These are phyloP conservation scores for Nannochloris sp. DNA, from an alignment of 139 green algal genomes.

Conservation along the genomic window DNA sequence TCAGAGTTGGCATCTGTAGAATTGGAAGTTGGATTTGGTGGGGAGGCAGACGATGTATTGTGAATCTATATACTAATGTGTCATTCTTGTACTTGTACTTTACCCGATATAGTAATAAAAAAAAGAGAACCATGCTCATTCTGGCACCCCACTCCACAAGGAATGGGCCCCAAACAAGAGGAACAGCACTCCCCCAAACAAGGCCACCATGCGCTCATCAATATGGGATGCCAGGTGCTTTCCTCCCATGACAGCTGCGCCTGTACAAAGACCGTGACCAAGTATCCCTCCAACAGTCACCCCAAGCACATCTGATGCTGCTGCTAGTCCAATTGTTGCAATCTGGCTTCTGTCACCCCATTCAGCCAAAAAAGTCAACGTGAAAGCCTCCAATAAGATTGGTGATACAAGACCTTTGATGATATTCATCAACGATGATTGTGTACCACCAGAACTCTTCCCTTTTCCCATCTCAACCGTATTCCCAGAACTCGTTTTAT, in stretches of 20 bases:
- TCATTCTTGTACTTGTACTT: neutral
- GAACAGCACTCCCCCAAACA: conserved; percentile 83
- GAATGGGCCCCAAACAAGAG: conserved; percentile 79
- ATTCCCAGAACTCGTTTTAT: neutral
- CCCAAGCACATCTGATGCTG: conserved; percentile 77
- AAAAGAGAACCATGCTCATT: neutral
- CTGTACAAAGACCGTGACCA: conserved; percentile 89
- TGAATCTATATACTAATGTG: neutral
- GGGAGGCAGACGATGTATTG: conserved; percentile 3
- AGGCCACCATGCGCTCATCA: conserved; percentile 70
- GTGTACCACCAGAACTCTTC: neutral
- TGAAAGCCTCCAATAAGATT: conserved; percentile 91
- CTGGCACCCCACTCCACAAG: conserved; percentile 14
- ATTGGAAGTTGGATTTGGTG: neutral
- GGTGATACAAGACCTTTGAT: conserved; percentile 49
- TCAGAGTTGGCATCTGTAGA: conserved; percentile 5
- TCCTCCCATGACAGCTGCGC: conserved; percentile 84
- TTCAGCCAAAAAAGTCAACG: conserved; percentile 96
- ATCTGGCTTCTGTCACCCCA: conserved; percentile 98
- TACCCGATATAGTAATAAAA: conserved; percentile 1
- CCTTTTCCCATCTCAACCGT: conserved; percentile 17
- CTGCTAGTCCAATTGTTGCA: conserved; percentile 73
- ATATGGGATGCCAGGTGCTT: conserved; percentile 86
- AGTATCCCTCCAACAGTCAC: conserved; percentile 89
- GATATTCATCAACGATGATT: conserved; percentile 25